A percentile compares a stretch with the other conserved stretches of the same genome.
Conservation (phyloP, 2,329 filamentous ascomycete species). For the Lachnellula arida region DNA sequence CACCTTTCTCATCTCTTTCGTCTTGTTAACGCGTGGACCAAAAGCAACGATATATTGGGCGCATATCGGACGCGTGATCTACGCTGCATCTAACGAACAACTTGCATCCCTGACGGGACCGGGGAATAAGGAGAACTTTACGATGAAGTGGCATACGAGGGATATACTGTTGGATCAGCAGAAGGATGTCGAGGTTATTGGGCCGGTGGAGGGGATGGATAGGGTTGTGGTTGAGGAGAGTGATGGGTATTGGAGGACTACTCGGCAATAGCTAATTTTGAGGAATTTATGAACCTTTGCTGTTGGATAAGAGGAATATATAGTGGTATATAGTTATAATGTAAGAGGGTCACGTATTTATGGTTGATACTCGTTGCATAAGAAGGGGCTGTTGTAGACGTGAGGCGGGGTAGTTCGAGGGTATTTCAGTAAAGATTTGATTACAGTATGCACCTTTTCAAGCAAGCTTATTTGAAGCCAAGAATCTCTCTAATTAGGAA, state of each 20-base stretch:
- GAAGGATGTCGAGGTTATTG: slow-evolving; percentile 45
- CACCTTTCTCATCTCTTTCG: not conserved
- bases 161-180: slow-evolving; percentile 44
- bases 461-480: too few relatives aligned
- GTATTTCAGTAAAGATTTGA: too few relatives aligned
- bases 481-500: too few relatives aligned
- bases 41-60: slow-evolving; percentile 45
- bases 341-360: too few relatives aligned
- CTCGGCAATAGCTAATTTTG: slow-evolving; percentile 16
- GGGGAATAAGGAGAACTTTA: slow-evolving; percentile 48
- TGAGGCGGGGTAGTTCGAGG: too few relatives aligned
- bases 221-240: slow-evolving; percentile 41
- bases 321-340: not conserved
- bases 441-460: too few relatives aligned
- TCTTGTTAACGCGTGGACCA: not conserved
- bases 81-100: slow-evolving; percentile 45
- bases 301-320: not conserved
- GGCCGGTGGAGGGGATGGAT: slow-evolving; percentile 43
- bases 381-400: too few relatives aligned
- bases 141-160: slow-evolving; percentile 45
- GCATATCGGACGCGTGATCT: slow-evolving; percentile 48
- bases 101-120: slow-evolving; percentile 41
- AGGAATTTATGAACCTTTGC: not conserved
- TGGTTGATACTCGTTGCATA: too few relatives aligned
- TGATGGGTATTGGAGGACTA: slow-evolving; percentile 41